These are phyloP conservation scores for Helenozyma rhizophorensis DNA, from an alignment of 805 yeast genomes.

Conservation along the genomic window DNA sequence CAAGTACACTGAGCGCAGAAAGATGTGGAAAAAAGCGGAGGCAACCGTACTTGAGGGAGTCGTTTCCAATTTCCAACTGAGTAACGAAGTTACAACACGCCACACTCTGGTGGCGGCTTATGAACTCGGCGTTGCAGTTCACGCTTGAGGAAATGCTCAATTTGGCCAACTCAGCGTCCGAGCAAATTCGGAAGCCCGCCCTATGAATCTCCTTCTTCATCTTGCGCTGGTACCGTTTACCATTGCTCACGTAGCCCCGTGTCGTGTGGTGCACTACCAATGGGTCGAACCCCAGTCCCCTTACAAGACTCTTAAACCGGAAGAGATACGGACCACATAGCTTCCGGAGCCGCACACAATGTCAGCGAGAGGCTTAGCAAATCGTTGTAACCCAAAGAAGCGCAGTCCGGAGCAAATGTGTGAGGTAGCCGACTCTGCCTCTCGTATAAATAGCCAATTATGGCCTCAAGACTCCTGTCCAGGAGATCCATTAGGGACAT, in stretches of 20 bases:
- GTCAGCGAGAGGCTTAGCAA: slow-evolving; percentile 21
- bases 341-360: slow-evolving; percentile 19
- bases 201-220: slow-evolving; percentile 18
- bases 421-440: no score
- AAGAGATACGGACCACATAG: slow-evolving; percentile 19
- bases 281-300: slow-evolving; percentile 25
- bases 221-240: slow-evolving; percentile 13
- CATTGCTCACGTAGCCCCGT: slow-evolving; percentile 18
- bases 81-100: slow-evolving; percentile 6
- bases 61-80: slow-evolving; percentile 22
- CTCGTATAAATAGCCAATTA: no score
- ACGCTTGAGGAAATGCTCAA: no score
- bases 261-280: slow-evolving; percentile 18
- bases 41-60: slow-evolving; percentile 11
- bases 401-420: no score
- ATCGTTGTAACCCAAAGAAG: background rate
- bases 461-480: no score
- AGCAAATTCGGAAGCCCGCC: slow-evolving; percentile 1
- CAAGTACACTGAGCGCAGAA: slow-evolving; percentile 19
- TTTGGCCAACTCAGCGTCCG: no score
- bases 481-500: no score
- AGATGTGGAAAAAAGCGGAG: slow-evolving; percentile 18
- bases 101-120: slow-evolving; percentile 15
- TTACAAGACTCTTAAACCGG: slow-evolving; percentile 19
- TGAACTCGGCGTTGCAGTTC: background rate